phyloP scores from a whole-genome alignment of 176 grass and related monocot species.

The Eleusine coracana region DNA sequence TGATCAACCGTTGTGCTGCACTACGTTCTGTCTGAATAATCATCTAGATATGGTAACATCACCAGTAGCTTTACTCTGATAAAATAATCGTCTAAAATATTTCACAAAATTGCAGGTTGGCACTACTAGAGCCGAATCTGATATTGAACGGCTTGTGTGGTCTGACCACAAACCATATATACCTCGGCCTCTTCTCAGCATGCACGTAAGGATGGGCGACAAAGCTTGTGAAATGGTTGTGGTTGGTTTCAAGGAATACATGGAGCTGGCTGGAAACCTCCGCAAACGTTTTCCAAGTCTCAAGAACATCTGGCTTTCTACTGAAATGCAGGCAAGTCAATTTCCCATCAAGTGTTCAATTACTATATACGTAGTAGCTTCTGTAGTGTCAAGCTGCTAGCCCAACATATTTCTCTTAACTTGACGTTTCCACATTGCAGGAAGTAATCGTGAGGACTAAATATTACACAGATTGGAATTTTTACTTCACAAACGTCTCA shows the following conservation, averaged over 20 bases:
- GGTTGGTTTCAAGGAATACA: slow-evolving; percentile 67
- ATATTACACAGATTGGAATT: slow-evolving; percentile 55
- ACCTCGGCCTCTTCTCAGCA: slow-evolving; percentile 60
- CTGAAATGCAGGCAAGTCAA: slow-evolving; percentile 69
- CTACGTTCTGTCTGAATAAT: not conserved
- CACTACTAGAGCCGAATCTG: slow-evolving; percentile 27
- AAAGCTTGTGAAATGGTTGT: slow-evolving; percentile 77
- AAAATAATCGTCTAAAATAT: slow-evolving; percentile 11
- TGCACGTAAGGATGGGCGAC: slow-evolving; percentile 81
- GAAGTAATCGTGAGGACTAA: slow-evolving; percentile 56
- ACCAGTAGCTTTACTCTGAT: not conserved
- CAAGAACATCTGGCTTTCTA: slow-evolving; percentile 67
- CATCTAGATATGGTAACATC: not conserved
- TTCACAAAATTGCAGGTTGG: slow-evolving; percentile 27
- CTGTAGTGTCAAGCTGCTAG: not conserved
- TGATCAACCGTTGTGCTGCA: not conserved
- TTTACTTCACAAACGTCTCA: slow-evolving; percentile 68
- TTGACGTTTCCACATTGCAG: slow-evolving; percentile 25
- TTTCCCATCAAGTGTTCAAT: not conserved
- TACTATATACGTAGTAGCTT: not conserved
- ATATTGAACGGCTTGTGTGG: slow-evolving; percentile 62
- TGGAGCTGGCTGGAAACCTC: slow-evolving; percentile 52
- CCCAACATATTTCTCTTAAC: not conserved
- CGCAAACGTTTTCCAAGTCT: slow-evolving; percentile 48
- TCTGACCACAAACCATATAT: slow-evolving; percentile 62